phyloP scores from a whole-genome alignment of 345 rosid species.

The Citrus reticulata region DNA sequence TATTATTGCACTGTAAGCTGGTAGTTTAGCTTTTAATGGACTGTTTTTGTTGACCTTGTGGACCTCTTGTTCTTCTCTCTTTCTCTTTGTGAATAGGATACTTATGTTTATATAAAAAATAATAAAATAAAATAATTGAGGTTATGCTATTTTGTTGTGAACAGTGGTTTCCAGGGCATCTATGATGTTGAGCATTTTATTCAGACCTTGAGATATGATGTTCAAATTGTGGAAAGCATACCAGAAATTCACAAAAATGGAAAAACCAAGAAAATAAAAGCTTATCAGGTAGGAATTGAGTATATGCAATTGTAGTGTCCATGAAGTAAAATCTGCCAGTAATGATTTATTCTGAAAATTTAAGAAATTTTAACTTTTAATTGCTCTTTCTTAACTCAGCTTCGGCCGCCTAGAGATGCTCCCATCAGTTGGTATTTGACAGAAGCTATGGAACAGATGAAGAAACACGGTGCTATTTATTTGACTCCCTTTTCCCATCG shows the following conservation, averaged over 20 bases:
- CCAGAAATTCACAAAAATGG: constrained; percentile 89
- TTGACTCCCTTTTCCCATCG: constrained; percentile 98
- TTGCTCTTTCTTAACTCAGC: constrained; percentile 31
- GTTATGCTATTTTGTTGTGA: constrained; percentile 7
- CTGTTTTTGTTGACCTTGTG: background rate
- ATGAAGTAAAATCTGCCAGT: background rate
- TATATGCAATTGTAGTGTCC: background rate
- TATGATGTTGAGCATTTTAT: constrained; percentile 95
- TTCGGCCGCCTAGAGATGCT: constrained; percentile 96
- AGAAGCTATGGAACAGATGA: constrained; percentile 82
- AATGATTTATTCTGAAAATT: background rate
- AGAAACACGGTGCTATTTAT: constrained; percentile 91
- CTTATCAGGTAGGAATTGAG: constrained; percentile 58
- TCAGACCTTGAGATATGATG: constrained; percentile 76
- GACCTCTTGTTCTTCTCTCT: background rate
- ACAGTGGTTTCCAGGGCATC: constrained; percentile 93
- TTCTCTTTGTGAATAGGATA: background rate
- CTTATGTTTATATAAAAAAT: background rate
- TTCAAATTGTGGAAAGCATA: constrained; percentile 77
- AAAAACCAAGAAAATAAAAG: constrained; percentile 83
- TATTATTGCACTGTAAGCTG: background rate
- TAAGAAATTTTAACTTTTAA: background rate
- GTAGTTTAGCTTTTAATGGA: background rate
- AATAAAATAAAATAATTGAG: background rate
- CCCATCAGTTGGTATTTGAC: constrained; percentile 83